phyloP scores from a whole-genome alignment of 139 green algal genomes.

The Mychonastes homosphaera region DNA sequence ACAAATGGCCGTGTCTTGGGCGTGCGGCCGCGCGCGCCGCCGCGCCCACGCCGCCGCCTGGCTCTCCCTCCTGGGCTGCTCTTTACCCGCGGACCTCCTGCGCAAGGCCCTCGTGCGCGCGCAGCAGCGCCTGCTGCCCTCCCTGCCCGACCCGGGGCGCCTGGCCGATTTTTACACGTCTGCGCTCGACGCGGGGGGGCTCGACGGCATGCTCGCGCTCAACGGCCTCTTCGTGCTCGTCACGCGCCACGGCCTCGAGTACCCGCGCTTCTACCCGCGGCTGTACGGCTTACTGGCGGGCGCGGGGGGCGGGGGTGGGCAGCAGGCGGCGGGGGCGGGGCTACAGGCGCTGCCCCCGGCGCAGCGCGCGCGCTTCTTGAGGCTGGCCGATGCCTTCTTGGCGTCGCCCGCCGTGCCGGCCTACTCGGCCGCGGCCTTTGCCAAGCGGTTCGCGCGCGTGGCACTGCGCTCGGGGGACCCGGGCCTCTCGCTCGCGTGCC shows the following conservation, averaged over 20 bases:
- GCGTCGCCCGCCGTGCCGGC: constrained; percentile 79
- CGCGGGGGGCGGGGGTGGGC: not conserved
- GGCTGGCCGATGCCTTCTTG: constrained; percentile 85
- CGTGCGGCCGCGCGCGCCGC: not conserved
- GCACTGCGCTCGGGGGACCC: constrained; percentile 56
- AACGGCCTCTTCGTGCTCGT: constrained; percentile 87
- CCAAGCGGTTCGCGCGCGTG: constrained; percentile 81
- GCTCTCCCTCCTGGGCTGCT: constrained; percentile 60
- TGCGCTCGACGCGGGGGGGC: constrained; percentile 37
- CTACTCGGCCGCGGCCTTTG: constrained; percentile 89
- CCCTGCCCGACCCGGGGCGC: constrained; percentile 59
- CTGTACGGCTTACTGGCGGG: constrained; percentile 70
- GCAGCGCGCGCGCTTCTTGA: constrained; percentile 68
- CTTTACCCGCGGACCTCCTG: constrained; percentile 1
- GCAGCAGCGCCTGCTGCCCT: constrained; percentile 61
- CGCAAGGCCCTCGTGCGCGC: constrained; percentile 40
- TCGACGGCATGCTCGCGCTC: constrained; percentile 83
- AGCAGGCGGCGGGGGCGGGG: not conserved
- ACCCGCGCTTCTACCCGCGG: constrained; percentile 69
- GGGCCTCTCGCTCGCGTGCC: constrained; percentile 52
- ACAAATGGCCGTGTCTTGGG: not conserved
- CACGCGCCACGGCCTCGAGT: constrained; percentile 84
- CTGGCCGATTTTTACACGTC: constrained; percentile 70
- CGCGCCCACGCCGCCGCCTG: constrained; percentile 54
- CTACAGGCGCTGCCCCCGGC: constrained; percentile 34